Evolutionary conservation across 2,329 filamentous ascomycete species (phyloP), one percentile per base, ranked within the genome.

Genomic region (Chlorencoelia australis): DNA sequence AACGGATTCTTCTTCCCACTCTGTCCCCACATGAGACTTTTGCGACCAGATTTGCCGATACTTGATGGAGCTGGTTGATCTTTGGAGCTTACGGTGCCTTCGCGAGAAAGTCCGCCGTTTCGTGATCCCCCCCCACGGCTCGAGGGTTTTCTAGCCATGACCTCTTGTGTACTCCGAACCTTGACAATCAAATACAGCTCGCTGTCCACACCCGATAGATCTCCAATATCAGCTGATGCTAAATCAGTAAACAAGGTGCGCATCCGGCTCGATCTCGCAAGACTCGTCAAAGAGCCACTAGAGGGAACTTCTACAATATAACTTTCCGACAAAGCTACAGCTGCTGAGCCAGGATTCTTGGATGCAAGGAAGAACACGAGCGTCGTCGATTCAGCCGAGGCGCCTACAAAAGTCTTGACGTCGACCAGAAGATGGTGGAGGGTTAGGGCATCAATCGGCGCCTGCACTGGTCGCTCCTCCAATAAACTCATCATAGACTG

Each of bases 401-500:
- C 75, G 10, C 85, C 85, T 1, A 81, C 77, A 44, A 95, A 81
- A 7, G 81, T 79, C 52, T 82, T 88, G 42, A 96, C 71, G 50
- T 94, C 86, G 19, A 95, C 72, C 40, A 94, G 67, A 4, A 93
- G 61, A 49, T 96, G 81, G 55, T 94, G 83, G 35, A 94, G 64
- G 22, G 83, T 69, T 1, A 75, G 78, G 33, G 79, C 70, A 48
- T 86, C 68, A 11, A 74, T 61, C 7, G 73, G 65, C 4, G 74
- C 67, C 14, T 74, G 72, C n/a, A n/a, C n/a, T 0, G 87, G 88
- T n/a, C 79, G 75, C 48, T 84, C 81, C 40, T 94, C 81, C 30
- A 98, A 68, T 51, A 96, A 71, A 59, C 87, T 94, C 91, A 98
- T 98, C 55, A 88, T 75, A 4, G 91, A 93, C 63, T 98, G 93